A percentile compares a stretch with the other conserved stretches of the same genome.
Evolutionary conservation across 805 yeast species (phyloP).

Genomic region (Isabelozyma rhagii): DNA sequence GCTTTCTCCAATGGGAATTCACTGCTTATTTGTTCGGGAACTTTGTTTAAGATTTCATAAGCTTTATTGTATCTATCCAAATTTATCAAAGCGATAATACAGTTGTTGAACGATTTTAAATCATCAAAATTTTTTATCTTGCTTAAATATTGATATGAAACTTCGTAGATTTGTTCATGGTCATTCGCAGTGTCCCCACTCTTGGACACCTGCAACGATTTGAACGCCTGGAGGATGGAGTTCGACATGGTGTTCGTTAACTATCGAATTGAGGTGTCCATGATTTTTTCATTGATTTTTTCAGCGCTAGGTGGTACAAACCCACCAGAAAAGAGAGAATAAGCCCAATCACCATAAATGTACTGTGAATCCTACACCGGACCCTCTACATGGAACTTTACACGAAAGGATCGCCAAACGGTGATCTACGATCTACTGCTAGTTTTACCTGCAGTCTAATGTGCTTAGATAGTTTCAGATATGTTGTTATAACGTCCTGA

Average conservation of each 20-base stretch:
- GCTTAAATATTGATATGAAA: constrained; percentile 39
- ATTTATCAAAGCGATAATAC: constrained; percentile 58
- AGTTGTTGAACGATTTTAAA: constrained; percentile 34
- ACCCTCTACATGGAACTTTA: too few relatives aligned
- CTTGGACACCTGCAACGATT: constrained; percentile 30
- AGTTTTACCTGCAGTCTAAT: too few relatives aligned
- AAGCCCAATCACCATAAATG: neutral
- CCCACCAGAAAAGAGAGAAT: neutral
- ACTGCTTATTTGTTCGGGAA: constrained; percentile 32
- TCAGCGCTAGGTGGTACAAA: neutral
- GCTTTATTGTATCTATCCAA: constrained; percentile 56
- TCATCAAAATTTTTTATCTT: constrained; percentile 36
- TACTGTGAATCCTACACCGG: neutral
- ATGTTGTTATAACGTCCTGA: too few relatives aligned
- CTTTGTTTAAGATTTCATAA: constrained; percentile 35
- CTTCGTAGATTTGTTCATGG: constrained; percentile 34
- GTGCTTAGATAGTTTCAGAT: too few relatives aligned
- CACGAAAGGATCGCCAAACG: too few relatives aligned
- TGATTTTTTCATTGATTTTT: neutral
- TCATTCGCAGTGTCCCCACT: constrained; percentile 21
- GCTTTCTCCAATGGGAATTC: constrained; percentile 49
- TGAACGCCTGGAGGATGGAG: constrained; percentile 41
- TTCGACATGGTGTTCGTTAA: constrained; percentile 24
- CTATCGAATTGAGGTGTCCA: neutral
- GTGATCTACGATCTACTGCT: too few relatives aligned